Percentiles rank a stretch among this genome's conserved stretches.
Evolutionary conservation across 2,329 filamentous ascomycete species (phyloP).

Genomic region (Aspergillus sergii): DNA sequence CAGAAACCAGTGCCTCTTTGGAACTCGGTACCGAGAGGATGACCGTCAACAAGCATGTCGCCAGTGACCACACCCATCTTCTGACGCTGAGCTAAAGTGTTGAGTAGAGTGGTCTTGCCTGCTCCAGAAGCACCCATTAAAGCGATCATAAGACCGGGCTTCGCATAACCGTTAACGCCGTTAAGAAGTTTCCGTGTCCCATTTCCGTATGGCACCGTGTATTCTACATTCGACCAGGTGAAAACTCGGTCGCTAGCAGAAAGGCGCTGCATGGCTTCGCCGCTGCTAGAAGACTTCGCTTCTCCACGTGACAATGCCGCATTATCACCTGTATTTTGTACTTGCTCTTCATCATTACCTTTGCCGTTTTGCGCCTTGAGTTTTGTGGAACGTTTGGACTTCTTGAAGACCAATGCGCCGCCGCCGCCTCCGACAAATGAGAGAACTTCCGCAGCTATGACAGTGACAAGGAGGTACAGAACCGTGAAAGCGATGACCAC

Average conservation of each 20-base stretch:
- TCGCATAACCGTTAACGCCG: conserved; percentile 74
- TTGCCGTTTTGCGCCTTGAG: conserved; percentile 48
- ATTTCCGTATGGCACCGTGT: conserved; percentile 70
- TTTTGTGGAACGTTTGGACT: conserved; percentile 62
- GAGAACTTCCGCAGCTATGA: conserved; percentile 69
- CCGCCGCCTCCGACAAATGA: conserved; percentile 64
- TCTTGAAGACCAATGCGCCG: conserved; percentile 73
- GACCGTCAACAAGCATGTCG: conserved; percentile 72
- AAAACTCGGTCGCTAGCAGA: conserved; percentile 66
- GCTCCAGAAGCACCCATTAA: conserved; percentile 81
- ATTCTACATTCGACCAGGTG: conserved; percentile 71
- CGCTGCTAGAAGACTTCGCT: conserved; percentile 28
- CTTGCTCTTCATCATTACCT: conserved; percentile 62
- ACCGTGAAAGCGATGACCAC: conserved; percentile 75
- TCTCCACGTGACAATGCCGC: conserved; percentile 33
- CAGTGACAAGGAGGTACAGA: conserved; percentile 72
- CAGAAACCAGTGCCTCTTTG: conserved; percentile 72
- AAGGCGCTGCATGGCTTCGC: conserved; percentile 45
- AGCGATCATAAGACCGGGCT: conserved; percentile 77
- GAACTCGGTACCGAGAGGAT: conserved; percentile 62
- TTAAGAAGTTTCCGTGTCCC: conserved; percentile 65
- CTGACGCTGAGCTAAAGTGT: conserved; percentile 75
- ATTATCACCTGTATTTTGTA: conserved; percentile 30
- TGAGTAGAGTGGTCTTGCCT: conserved; percentile 81
- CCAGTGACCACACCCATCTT: conserved; percentile 66